Evolutionary conservation across 306 rosid species (phyloP), one percentile per base, ranked within the genome.

Genomic region (Cicer cuneatum): DNA sequence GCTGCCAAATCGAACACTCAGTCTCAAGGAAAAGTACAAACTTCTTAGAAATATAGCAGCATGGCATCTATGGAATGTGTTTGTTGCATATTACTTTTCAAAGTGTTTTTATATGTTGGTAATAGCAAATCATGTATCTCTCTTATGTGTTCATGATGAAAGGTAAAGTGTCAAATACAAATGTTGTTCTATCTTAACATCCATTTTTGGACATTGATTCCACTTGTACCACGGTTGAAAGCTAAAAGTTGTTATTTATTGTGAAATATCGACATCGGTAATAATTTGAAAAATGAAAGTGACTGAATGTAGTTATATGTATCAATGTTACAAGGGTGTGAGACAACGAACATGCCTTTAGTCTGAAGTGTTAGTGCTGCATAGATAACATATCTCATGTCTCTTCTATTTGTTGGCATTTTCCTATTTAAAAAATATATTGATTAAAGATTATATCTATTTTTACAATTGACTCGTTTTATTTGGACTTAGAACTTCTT

Each of bases 11-110:
- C 96, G 52, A 83, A 70, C 19, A 48, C 81, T 39, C 92, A 80
- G 78, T 62, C 89, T 10, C 89, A 82, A 59, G 89, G 90, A 48
- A 87, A 87, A 57, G 86, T 89, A 62, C 93, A 92, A 74, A 85
- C 85, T 58, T 77, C 84, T 70, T 92, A 88, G 80, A 77, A 16
- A 62, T 68, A 41, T 48, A 8, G 48, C 58, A 8, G 48, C 58
- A 33, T 72, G 69, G 42, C 51, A 11, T 41, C 46, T 57, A 69
- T 72, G 54, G 37, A 49, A 29, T 29, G 62, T 77, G 85, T 48
- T 82, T 60, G 61, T 68, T 81, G 59, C 76, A 70, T 79, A 48
- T 75, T 62, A 21, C 40, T 71, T 56, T 64, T 81, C 66, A 43
- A 65, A 72, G 68, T 67, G 62, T 67, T 64, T 75, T 72, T 72